Evolutionary conservation across 768 basidiomycete genomes (phyloP).

Genomic region (Auricularia sp.): DNA sequence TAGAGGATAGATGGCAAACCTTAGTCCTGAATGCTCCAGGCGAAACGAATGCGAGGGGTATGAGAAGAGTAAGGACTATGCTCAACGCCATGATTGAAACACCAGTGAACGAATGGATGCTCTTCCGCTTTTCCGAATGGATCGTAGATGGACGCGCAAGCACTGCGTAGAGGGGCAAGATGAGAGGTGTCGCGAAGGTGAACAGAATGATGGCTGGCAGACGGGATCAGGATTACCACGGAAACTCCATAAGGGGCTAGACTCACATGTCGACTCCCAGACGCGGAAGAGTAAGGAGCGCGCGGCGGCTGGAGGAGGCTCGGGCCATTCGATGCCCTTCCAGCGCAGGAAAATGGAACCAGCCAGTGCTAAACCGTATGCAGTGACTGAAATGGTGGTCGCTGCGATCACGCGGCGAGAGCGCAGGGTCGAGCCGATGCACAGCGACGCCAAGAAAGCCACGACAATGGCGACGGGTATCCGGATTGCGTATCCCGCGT

Average conservation of each 20-base stretch:
- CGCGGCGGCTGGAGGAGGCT: background rate
- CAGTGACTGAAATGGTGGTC: background rate
- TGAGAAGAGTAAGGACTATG: constrained; percentile 37
- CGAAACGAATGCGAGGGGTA: constrained; percentile 49
- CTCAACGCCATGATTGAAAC: constrained; percentile 42
- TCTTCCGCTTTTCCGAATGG: constrained; percentile 31
- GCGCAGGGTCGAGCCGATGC: constrained; percentile 42
- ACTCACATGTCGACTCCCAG: constrained; percentile 1
- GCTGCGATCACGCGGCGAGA: constrained; percentile 20
- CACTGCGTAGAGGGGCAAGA: constrained; percentile 1
- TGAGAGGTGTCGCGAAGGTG: constrained; percentile 1
- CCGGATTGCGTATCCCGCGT: constrained; percentile 13
- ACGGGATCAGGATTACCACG: background rate
- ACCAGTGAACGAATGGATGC: constrained; percentile 45
- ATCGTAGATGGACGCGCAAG: constrained; percentile 14
- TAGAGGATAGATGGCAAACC: constrained; percentile 2
- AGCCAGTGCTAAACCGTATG: background rate
- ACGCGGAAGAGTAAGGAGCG: background rate
- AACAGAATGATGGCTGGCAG: background rate
- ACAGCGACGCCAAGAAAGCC: constrained; percentile 35
- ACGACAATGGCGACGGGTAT: constrained; percentile 33
- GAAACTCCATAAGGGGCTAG: background rate
- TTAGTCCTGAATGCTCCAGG: constrained; percentile 32
- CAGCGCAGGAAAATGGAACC: background rate
- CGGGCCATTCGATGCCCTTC: background rate